Conservation (phyloP, 2,329 filamentous ascomycete species). For the Biscogniauxia sp. region DNA sequence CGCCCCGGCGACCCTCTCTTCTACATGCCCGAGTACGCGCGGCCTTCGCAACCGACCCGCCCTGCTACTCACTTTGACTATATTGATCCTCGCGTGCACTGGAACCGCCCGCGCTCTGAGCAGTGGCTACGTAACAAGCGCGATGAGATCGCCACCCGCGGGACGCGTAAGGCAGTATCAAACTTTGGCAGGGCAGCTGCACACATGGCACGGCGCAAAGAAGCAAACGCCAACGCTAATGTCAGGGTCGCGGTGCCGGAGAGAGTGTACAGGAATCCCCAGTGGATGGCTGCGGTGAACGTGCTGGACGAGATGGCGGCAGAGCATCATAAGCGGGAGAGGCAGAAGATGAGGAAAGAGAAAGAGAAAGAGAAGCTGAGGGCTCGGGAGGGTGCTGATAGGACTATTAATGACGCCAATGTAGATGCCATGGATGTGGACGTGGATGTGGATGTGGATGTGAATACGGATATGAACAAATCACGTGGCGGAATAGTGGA, state of each 20-base stretch:
- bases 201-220: constrained; percentile 31
- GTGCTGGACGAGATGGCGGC: constrained; percentile 27
- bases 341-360: neutral
- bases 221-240: constrained; percentile 28
- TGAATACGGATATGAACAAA: too few species aligned
- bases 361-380: constrained; percentile 1
- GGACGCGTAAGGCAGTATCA: constrained; percentile 47
- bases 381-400: neutral
- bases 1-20: constrained; percentile 26
- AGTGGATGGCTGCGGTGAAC: constrained; percentile 44
- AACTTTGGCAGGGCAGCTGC: constrained; percentile 46
- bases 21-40: constrained; percentile 11
- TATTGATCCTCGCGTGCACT: constrained; percentile 52
- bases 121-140: constrained; percentile 48
- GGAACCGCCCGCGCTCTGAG: constrained; percentile 40
- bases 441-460: constrained; percentile 1
- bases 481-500: too few species aligned
- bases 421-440: constrained; percentile 11
- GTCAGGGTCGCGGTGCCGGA: constrained; percentile 39
- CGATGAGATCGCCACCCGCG: constrained; percentile 48
- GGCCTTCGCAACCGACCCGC: constrained; percentile 17
- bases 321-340: constrained; percentile 7
- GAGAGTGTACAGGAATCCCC: constrained; percentile 42
- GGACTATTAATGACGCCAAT: neutral
- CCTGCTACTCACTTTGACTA: constrained; percentile 39